phyloP scores from a whole-genome alignment of 2,329 filamentous ascomycete species.

The Aspergillus melleus region DNA sequence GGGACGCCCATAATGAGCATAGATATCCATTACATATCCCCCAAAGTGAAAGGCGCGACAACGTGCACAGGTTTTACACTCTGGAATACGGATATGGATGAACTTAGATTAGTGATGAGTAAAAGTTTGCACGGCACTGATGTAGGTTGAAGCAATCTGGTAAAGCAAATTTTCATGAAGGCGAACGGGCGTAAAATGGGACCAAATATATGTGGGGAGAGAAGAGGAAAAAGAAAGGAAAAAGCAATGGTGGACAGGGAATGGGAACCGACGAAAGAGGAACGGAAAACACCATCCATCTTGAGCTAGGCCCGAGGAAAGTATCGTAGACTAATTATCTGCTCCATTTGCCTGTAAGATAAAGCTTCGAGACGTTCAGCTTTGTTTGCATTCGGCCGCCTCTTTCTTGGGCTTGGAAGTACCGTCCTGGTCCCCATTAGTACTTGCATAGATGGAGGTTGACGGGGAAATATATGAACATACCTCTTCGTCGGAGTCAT shows the following conservation, averaged over 20 bases:
- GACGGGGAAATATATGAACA: slow-evolving; percentile 1
- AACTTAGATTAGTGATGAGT: slow-evolving; percentile 10
- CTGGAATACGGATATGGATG: background rate
- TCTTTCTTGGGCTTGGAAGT: slow-evolving; percentile 90
- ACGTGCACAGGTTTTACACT: background rate
- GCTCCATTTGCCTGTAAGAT: background rate
- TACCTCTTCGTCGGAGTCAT: slow-evolving; percentile 61
- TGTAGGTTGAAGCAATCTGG: slow-evolving; percentile 19
- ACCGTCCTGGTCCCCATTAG: slow-evolving; percentile 65
- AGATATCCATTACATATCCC: slow-evolving; percentile 7
- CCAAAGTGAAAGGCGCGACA: slow-evolving; percentile 2
- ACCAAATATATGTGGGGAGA: background rate
- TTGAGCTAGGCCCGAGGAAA: background rate
- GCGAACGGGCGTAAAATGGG: background rate
- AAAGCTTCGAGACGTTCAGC: slow-evolving; percentile 53
- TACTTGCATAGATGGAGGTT: slow-evolving; percentile 1
- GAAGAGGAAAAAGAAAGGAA: background rate
- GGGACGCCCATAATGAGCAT: background rate
- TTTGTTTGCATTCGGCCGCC: slow-evolving; percentile 94
- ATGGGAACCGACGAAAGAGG: background rate
- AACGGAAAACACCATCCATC: background rate
- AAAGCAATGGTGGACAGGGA: background rate
- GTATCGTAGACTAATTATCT: background rate
- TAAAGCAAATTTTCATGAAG: slow-evolving; percentile 29
- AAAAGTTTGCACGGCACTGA: slow-evolving; percentile 9